Percentiles rank a stretch among this genome's conserved stretches.
Conservation (phyloP, 2,329 filamentous ascomycete species). For the Thelonectria blattea region DNA sequence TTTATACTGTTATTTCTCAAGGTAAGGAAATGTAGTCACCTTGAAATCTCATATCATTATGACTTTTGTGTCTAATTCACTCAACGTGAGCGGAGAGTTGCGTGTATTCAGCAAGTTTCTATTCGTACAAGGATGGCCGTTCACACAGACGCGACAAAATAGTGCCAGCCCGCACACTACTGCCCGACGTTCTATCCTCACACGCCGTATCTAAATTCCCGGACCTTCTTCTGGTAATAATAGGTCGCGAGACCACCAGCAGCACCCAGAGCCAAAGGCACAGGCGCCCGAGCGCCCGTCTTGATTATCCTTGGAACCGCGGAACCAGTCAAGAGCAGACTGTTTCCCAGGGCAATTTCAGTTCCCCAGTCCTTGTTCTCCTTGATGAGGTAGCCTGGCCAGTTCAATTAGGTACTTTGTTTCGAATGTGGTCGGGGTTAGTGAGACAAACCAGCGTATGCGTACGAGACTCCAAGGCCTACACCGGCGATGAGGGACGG, state of each 20-base stretch:
- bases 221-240: conserved; percentile 51
- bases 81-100: too few relatives aligned
- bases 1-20: too few relatives aligned
- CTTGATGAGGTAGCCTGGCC: conserved; percentile 48
- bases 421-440: background rate
- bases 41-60: too few relatives aligned
- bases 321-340: conserved; percentile 45
- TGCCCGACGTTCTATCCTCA: background rate
- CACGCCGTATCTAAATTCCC: conserved; percentile 44
- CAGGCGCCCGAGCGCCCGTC: conserved; percentile 39
- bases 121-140: too few relatives aligned
- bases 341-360: conserved; percentile 50
- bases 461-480: conserved; percentile 35
- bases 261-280: conserved; percentile 13
- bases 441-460: conserved; percentile 30
- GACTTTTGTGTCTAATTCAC: too few relatives aligned
- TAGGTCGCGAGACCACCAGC: conserved; percentile 44
- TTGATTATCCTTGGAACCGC: conserved; percentile 48
- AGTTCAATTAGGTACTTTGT: background rate
- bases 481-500: conserved; percentile 37
- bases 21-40: too few relatives aligned
- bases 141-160: too few relatives aligned
- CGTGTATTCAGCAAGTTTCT: too few relatives aligned
- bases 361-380: conserved; percentile 51
- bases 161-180: background rate